Evolutionary conservation across 116 monocot species (phyloP).

Genomic region (Papilionanthe hybrid): DNA sequence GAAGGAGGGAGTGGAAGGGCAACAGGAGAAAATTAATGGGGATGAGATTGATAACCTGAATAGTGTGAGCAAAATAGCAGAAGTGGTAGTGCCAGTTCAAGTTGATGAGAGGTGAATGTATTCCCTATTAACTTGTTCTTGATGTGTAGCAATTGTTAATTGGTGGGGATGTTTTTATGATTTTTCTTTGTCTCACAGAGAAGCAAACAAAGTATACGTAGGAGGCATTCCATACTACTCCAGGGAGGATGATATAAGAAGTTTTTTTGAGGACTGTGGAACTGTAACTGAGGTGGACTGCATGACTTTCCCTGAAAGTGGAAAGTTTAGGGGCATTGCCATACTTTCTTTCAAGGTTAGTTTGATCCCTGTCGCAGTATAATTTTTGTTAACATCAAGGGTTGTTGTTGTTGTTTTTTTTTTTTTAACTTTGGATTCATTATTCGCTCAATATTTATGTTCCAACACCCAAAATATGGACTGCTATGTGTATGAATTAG

Average conservation of each 20-base stretch:
- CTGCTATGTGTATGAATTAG: not conserved
- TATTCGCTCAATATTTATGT: not conserved
- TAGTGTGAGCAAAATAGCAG: not conserved
- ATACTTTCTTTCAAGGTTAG: conserved; percentile 91
- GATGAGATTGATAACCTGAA: not conserved
- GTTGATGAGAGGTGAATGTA: conserved; percentile 21
- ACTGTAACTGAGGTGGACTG: conserved; percentile 80
- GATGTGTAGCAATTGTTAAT: not conserved
- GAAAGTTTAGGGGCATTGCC: conserved; percentile 96
- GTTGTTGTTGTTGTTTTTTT: not conserved
- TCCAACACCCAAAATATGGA: not conserved
- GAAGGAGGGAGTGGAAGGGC: conserved; percentile 7
- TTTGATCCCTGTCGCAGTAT: not conserved
- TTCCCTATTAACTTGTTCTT: not conserved
- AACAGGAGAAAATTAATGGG: conserved; percentile 7
- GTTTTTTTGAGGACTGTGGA: conserved; percentile 91
- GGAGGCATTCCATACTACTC: conserved; percentile 99
- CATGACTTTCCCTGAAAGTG: conserved; percentile 94
- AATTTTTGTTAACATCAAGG: not conserved
- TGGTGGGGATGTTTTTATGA: not conserved
- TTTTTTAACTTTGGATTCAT: not conserved
- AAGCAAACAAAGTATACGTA: conserved; percentile 77
- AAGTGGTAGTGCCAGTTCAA: conserved; percentile 3
- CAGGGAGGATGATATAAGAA: conserved; percentile 88
- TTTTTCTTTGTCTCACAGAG: conserved; percentile 36